A percentile compares a stretch with the other conserved stretches of the same genome.
Conservation (phyloP, 768 basidiomycete species). For the Pleurotus cornucopiae region DNA sequence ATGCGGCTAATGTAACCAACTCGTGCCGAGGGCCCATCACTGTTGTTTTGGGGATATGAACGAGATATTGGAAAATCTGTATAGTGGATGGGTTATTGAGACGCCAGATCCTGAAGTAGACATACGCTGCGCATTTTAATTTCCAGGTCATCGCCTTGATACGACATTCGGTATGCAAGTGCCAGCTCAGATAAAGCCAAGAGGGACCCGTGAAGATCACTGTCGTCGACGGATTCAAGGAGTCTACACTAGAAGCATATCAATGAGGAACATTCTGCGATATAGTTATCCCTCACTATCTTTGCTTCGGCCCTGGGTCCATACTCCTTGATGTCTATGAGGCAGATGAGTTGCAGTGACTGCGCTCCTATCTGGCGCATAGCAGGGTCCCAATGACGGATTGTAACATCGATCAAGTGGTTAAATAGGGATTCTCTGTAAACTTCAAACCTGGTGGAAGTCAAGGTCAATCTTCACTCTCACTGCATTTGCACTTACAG, state of each 20-base stretch:
- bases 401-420: constrained; percentile 67
- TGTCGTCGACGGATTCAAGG: constrained; percentile 58
- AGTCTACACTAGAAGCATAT: constrained; percentile 41
- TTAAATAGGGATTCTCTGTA: constrained; percentile 69
- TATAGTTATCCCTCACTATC: constrained; percentile 41
- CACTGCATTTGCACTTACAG: constrained; percentile 45
- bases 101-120: background rate
- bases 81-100: background rate
- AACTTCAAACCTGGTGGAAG: constrained; percentile 57
- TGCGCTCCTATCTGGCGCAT: constrained; percentile 78
- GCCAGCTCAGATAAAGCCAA: constrained; percentile 72
- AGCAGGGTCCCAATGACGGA: constrained; percentile 85
- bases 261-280: background rate
- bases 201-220: constrained; percentile 81
- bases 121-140: constrained; percentile 43
- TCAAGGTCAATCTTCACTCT: background rate
- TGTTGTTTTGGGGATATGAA: constrained; percentile 49
- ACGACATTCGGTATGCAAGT: constrained; percentile 40
- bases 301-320: constrained; percentile 44
- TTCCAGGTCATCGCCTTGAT: constrained; percentile 27
- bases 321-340: constrained; percentile 49
- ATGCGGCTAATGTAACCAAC: constrained; percentile 67
- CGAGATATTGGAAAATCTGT: constrained; percentile 66
- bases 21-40: constrained; percentile 68
- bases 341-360: constrained; percentile 67